Evolutionary conservation across 345 rosid genomes (phyloP).

Genomic region (Euphorbia tirucalli): DNA sequence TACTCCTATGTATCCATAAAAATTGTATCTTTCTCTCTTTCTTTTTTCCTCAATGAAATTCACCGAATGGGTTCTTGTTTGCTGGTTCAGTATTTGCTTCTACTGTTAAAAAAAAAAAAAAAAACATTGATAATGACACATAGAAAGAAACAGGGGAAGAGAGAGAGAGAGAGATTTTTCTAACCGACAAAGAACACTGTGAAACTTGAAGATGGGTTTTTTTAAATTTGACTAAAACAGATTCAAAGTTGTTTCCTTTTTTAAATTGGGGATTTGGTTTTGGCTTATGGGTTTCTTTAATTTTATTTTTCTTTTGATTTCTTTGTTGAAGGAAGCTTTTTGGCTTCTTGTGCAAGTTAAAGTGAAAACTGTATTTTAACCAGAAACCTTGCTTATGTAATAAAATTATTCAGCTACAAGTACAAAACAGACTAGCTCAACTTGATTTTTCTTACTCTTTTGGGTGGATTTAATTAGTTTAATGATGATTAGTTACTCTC

Average conservation of each 20-base stretch:
- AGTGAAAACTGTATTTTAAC: constrained; percentile 1
- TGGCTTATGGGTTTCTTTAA: not conserved
- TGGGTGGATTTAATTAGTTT: too few relatives aligned
- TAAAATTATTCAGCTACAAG: not conserved
- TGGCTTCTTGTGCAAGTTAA: constrained; percentile 34
- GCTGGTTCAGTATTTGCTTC: constrained; percentile 30
- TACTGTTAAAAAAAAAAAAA: constrained; percentile 30
- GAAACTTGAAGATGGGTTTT: constrained; percentile 35
- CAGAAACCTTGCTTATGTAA: constrained; percentile 1
- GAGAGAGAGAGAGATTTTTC: constrained; percentile 26
- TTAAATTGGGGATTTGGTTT: not conserved
- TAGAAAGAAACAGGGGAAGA: constrained; percentile 20
- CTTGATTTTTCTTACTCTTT: too few relatives aligned
- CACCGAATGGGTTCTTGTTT: constrained; percentile 9
- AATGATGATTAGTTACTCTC: too few relatives aligned
- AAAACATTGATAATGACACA: constrained; percentile 56
- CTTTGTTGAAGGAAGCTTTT: not conserved
- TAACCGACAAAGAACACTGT: constrained; percentile 61
- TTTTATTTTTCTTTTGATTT: not conserved
- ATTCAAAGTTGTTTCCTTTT: not conserved
- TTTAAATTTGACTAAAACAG: constrained; percentile 33
- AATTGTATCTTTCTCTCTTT: not conserved
- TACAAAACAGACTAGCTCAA: too few relatives aligned
- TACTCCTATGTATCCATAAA: not conserved
- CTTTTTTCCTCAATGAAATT: not conserved